Evolutionary conservation across 2,329 filamentous ascomycete species (phyloP), one percentile per base, ranked within the genome.

Genomic region (Curvularia verruculosa): DNA sequence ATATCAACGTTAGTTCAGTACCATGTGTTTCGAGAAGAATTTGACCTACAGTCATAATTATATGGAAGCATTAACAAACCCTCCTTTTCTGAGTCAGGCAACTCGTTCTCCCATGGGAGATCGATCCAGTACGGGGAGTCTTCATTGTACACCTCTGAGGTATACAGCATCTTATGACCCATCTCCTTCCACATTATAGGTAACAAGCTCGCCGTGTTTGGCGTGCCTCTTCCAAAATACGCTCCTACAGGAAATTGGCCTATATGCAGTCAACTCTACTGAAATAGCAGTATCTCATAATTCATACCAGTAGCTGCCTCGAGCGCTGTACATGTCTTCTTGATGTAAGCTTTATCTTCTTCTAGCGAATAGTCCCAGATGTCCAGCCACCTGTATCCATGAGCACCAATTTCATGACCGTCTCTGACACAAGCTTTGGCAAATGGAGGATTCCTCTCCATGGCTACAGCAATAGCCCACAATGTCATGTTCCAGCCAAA

Each of bases 71-170:
- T 84, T 2, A 85, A 70, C 56, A 81, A 77, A n/a, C 83, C 82
- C 58, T 83, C 79, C 1, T 71, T 84, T 80, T 65, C 81, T 75
- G 77, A 66, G 18, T 72, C 67, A 1, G 70, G 61, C 8, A 72
- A 70, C 7, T 77, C 69, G 5, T 76, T 72, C 70, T 85, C 83
- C 44, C 76, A 73, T 0, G 82, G 82, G 3, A 85, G 71, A 66
- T 85, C 83, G 7, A 81, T 75, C 83, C 82, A 85, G 67, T 85
- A 84, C 1, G 83, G 83, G 15, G 84, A 74, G 58, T 85, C 83
- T 61, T 85, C 83, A 21, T 82, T 81, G 57, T 84, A 85, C 0
- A 78, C 79, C 60, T 85, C 83, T 3, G 75, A 77, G 19, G 77
- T 77, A 74, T 82, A 85, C 0, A 83, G 65, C 3, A 85, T 75